Percentiles rank a stretch among this genome's conserved stretches.
Evolutionary conservation across 2,329 filamentous ascomycete genomes (phyloP).

Genomic region (Zalaria obscura): DNA sequence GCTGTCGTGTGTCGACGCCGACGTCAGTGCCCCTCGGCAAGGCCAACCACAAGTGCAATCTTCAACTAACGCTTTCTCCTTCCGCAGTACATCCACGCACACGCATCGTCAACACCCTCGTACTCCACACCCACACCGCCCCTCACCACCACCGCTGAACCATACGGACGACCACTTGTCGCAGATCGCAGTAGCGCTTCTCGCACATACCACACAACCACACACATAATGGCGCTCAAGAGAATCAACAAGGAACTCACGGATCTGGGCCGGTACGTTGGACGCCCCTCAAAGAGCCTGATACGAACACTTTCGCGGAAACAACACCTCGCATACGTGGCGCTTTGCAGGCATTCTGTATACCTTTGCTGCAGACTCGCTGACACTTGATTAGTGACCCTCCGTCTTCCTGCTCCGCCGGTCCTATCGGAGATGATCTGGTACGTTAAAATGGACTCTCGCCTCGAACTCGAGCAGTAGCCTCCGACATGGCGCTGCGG

Average conservation of each 20-base stretch:
- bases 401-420: constrained; percentile 95
- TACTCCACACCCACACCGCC: constrained; percentile 1
- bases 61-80: background rate
- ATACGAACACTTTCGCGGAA: background rate
- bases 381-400: constrained; percentile 58
- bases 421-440: constrained; percentile 92
- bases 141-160: constrained; percentile 5
- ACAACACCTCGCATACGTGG: background rate
- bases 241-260: constrained; percentile 90
- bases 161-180: background rate
- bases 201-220: constrained; percentile 9
- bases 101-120: constrained; percentile 8
- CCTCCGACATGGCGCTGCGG: no score
- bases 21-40: background rate
- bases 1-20: no score
- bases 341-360: background rate
- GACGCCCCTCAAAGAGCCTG: background rate
- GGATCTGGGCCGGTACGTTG: constrained; percentile 66
- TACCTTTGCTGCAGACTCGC: constrained; percentile 6
- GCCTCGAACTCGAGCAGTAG: no score
- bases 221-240: constrained; percentile 63
- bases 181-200: background rate
- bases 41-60: background rate
- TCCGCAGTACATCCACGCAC: constrained; percentile 7
- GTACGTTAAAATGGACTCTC: constrained; percentile 45